Percentiles rank a stretch among this genome's conserved stretches.
These are phyloP conservation scores for Croton setiger DNA, from an alignment of 441 rosid genomes.

Conservation along the genomic window DNA sequence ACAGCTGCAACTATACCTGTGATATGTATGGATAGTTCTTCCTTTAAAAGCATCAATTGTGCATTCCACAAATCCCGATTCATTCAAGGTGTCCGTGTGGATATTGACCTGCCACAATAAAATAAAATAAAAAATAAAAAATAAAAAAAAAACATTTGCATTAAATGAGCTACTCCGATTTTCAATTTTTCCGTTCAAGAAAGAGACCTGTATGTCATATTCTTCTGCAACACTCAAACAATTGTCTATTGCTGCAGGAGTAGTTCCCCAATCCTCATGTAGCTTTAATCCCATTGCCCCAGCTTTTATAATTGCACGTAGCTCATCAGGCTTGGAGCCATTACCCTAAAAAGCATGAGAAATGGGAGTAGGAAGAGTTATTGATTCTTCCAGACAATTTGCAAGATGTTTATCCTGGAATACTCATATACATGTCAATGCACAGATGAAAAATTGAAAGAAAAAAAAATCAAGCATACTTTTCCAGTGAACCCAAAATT, in stretches of 20 bases:
- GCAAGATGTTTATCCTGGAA: neutral
- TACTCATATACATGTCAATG: conserved; percentile 3
- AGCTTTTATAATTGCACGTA: conserved; percentile 68
- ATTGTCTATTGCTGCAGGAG: conserved; percentile 90
- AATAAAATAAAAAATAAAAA: too few relatives aligned
- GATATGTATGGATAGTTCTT: conserved; percentile 92
- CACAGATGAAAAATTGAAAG: conserved; percentile 18
- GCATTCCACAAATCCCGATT: conserved; percentile 93
- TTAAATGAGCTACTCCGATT: neutral
- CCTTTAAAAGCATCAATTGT: conserved; percentile 79
- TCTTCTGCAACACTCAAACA: conserved; percentile 79
- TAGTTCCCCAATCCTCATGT: conserved; percentile 98
- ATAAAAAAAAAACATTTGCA: conserved; percentile 8
- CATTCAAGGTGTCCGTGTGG: conserved; percentile 94
- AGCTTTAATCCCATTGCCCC: conserved; percentile 99
- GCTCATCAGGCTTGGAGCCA: conserved; percentile 66
- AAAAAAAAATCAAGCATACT: conserved; percentile 38
- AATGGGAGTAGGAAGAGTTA: neutral
- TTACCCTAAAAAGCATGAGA: conserved; percentile 53
- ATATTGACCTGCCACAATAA: conserved; percentile 68
- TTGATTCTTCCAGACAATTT: conserved; percentile 6
- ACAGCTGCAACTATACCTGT: conserved; percentile 71
- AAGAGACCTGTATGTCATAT: conserved; percentile 67
- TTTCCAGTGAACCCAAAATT: conserved; percentile 98
- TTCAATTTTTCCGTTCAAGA: conserved; percentile 1